A percentile compares a stretch with the other conserved stretches of the same genome.
Evolutionary conservation across 2,329 filamentous ascomycete genomes (phyloP).

Genomic region (Rhytidhysteron rufulum): DNA sequence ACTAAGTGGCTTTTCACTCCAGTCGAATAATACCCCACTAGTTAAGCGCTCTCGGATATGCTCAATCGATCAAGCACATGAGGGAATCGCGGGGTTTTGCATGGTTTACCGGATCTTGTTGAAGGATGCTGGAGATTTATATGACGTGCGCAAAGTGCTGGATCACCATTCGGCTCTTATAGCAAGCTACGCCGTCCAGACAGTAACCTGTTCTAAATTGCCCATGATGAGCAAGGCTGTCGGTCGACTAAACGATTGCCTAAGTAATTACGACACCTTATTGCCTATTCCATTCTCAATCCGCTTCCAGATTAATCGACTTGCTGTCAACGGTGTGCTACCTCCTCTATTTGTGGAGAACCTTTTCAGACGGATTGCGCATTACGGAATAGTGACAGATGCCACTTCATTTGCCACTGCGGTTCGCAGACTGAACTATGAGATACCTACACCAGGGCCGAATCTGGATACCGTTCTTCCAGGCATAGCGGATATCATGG

Average conservation of each 20-base stretch:
- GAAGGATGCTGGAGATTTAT: conserved; percentile 6
- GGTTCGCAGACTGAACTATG: neutral
- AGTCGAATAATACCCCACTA: conserved; percentile 2
- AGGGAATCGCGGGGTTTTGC: conserved; percentile 37
- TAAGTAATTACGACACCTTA: conserved; percentile 4
- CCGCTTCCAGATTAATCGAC: conserved; percentile 60
- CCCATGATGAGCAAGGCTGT: conserved; percentile 4
- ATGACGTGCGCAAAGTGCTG: conserved; percentile 16
- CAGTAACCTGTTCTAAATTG: neutral
- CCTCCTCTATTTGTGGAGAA: neutral
- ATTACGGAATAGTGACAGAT: neutral
- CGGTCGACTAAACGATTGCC: neutral
- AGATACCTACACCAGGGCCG: neutral
- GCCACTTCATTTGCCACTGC: conserved; percentile 34
- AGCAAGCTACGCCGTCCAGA: neutral
- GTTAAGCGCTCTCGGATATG: conserved; percentile 22
- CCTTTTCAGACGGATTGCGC: neutral
- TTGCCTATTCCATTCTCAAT: conserved; percentile 51
- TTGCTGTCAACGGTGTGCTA: conserved; percentile 40
- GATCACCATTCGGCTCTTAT: conserved; percentile 25
- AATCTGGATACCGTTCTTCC: neutral
- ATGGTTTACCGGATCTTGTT: conserved; percentile 44
- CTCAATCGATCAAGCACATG: conserved; percentile 33
- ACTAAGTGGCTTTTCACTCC: neutral
- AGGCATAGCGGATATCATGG: neutral